These are phyloP conservation scores for Letharia columbiana DNA, from an alignment of 495 filamentous ascomycete species.

Conservation along the genomic window DNA sequence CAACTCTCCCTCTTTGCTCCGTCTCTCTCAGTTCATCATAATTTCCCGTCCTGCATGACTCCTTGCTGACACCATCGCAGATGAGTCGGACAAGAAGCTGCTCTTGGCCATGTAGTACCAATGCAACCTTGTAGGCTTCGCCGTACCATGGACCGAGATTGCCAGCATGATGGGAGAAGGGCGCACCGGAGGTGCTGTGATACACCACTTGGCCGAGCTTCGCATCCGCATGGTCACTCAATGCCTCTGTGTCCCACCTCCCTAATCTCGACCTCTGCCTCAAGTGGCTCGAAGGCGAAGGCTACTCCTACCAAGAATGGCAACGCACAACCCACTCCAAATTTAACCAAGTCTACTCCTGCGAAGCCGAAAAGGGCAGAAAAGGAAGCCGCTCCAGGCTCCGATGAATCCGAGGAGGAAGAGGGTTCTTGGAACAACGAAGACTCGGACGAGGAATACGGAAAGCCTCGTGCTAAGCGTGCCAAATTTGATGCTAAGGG, in stretches of 20 bases:
- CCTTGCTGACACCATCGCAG: constrained; percentile 23
- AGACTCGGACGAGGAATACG: constrained; percentile 28
- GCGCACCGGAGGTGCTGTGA: constrained; percentile 37
- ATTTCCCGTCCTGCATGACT: too few species aligned
- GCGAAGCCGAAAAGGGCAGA: neutral
- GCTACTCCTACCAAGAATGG: neutral
- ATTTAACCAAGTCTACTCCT: neutral
- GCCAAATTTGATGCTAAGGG: constrained; percentile 3
- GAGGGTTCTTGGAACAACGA: constrained; percentile 16
- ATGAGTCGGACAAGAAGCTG: constrained; percentile 36
- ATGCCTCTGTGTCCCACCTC: constrained; percentile 34
- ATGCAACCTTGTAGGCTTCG: constrained; percentile 32
- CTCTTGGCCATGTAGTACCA: constrained; percentile 37
- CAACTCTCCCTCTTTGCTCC: neutral
- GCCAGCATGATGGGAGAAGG: constrained; percentile 32
- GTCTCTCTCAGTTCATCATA: neutral
- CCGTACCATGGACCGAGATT: constrained; percentile 37
- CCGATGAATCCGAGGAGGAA: constrained; percentile 13
- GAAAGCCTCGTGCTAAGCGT: constrained; percentile 14
- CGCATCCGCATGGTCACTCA: constrained; percentile 30
- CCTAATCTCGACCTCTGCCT: constrained; percentile 10
- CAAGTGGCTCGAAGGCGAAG: neutral
- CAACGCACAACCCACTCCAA: too few species aligned
- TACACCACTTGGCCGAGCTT: constrained; percentile 43
- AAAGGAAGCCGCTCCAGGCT: neutral